Base-by-base conservation (phyloP, 352 stramenopile species). In the Poterioochromonas sp. region DNA sequence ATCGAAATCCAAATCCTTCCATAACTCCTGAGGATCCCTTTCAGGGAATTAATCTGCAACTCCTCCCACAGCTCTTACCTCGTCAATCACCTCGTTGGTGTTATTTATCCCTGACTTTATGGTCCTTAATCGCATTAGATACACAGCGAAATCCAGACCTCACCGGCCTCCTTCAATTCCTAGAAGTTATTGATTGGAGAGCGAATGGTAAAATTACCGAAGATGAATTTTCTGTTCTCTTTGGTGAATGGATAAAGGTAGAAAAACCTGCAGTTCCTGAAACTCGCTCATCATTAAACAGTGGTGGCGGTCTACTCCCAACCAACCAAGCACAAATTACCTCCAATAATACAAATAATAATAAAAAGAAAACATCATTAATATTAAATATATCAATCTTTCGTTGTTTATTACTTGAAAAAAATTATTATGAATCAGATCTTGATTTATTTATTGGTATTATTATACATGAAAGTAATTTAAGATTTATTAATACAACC, bases 391-490 rank as follows among this genome's bases (percentile, higher is more conserved):
- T 78, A 20, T 37, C 15, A 11, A 39, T n/a, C 1, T 20, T 78
- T 5, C 29, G 71, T 8, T 5, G 3, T 32, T 29, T 69, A 1
- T 29, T 78, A 18, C 18, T 78, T 22, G 71, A 78, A 22, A 63
- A 69, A 29, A 32, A 39, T 26, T 22, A 41, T 26, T 41, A 20
- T 34, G 71, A 78, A 39, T 11, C 8, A 2, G 47, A 78, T 69
- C 47, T 78, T 12, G 71, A 78, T 51, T 26, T 78, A 44, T 39
- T 44, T 37, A 78, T 78, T 69, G 71, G 43, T 3, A 40, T 78
- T 11, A 65, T 65, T 0, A 34, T 65, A 3, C 22, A 68, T 39
- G 71, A 78, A 39, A 20, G 11, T 15, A 78, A 78, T 53, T 22
- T 3, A 26, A 41, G 51, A 22, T 20, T 78, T 11, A 11, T 78